Evolutionary conservation across 2,329 filamentous ascomycete species (phyloP), one percentile per base, ranked within the genome.

Genomic region (Cadophora gregata): DNA sequence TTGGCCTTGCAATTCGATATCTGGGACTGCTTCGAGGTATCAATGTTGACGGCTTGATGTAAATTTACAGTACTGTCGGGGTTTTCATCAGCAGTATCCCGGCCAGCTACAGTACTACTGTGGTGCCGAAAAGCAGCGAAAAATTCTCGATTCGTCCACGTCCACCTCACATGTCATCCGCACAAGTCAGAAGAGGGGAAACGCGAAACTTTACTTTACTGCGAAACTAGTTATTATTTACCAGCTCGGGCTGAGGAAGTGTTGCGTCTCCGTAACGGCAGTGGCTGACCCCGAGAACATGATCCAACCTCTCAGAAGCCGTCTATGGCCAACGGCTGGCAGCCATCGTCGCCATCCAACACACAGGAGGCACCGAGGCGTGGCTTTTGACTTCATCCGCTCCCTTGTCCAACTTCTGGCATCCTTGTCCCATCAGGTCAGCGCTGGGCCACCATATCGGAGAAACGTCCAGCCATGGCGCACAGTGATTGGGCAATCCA

Each of bases 271-370:
- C 19, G 25, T 33, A 36, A 58, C 55, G 55, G 55, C 55, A 58
- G 55, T 58, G 55, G 55, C 55, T 58, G 33, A 38, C 53, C 29
- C 31, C 31, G 53, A 56, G 25, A 38, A n/a, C 29, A n/a, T 24
- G 29, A 56, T 56, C 53, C 53, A 33, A 36, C 55, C 55, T 58
- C 55, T 58, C 55, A 42, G 55, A 58, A 27, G 55, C 33, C 33
- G 33, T 2, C 21, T 33, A 42, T 36, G 10, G 33, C 33, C 38
- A 38, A 36, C 5, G 31, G n/a, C 31, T 25, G 51, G 31, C 51
- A 55, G 25, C 42, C 42, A 47, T 47, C 42, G 8, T 42, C 38
- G 38, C 38, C 42, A 47, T 19, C 38, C 5, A 21, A 47, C 10
- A 16, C 38, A 42, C 42, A 55, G 31, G 19, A 36, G 29, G 10